phyloP scores from a whole-genome alignment of 257 asterid species.

The Osmanthus fragrans region DNA sequence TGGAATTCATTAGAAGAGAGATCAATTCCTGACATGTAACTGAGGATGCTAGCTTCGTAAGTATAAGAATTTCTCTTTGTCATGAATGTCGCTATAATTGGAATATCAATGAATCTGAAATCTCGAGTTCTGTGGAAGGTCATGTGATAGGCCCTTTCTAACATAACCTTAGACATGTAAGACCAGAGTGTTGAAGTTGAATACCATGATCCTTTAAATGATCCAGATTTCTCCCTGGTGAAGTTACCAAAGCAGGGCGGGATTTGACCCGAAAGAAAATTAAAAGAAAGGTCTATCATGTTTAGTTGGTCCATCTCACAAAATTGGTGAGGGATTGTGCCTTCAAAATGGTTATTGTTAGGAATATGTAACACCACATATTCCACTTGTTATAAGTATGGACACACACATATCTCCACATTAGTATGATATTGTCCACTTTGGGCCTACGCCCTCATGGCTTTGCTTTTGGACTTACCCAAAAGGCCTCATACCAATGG shows the following conservation, averaged over 20 bases:
- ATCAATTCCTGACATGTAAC: constrained; percentile 17
- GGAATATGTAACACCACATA: no score
- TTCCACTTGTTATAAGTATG: no score
- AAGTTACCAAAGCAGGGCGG: constrained; percentile 8
- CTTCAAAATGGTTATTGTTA: constrained; percentile 10
- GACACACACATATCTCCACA: no score
- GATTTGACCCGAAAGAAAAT: neutral
- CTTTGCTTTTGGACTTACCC: no score
- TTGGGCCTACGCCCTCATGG: no score
- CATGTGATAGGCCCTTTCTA: no score
- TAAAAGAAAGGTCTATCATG: constrained; percentile 14
- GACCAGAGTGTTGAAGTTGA: no score
- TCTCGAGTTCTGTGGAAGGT: neutral
- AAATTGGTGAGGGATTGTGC: neutral
- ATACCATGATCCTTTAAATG: no score
- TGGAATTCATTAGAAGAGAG: constrained; percentile 9
- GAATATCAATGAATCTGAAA: neutral
- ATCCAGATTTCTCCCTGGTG: no score
- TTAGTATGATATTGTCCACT: no score
- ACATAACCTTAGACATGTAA: no score
- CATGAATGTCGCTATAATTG: neutral
- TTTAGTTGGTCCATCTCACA: neutral
- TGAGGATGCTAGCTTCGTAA: constrained; percentile 4
- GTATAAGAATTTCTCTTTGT: constrained; percentile 2
- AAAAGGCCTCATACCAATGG: no score